Evolutionary conservation across 2,329 filamentous ascomycete species (phyloP).

Genomic region (Xylaria sp.): DNA sequence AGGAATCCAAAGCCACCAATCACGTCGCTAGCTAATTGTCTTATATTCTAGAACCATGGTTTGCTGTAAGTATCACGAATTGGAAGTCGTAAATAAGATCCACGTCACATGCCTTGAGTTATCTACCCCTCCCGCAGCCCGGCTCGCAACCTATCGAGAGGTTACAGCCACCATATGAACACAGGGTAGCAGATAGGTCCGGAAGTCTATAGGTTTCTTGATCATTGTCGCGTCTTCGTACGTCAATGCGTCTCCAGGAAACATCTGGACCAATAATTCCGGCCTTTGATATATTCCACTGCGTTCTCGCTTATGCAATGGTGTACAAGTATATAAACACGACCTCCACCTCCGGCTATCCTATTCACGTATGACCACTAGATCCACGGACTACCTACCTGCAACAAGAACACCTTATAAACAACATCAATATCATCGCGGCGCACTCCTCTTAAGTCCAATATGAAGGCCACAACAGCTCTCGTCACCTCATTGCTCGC

Average conservation of each 20-base stretch:
- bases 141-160: neutral
- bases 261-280: too few relatives aligned
- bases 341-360: neutral
- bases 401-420: neutral
- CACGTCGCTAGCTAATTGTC: neutral
- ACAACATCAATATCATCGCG: neutral
- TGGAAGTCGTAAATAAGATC: neutral
- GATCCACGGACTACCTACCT: neutral
- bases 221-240: neutral
- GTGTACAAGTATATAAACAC: slow-evolving; percentile 8
- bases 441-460: neutral
- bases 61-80: neutral
- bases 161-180: neutral
- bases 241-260: neutral
- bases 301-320: neutral
- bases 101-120: slow-evolving; percentile 10
- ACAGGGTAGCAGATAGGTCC: neutral
- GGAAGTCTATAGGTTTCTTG: neutral
- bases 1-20: neutral
- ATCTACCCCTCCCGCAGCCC: slow-evolving; percentile 16
- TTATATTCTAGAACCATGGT: neutral
- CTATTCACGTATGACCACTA: neutral
- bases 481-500: slow-evolving; percentile 1
- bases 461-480: slow-evolving; percentile 17
- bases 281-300: neutral